Evolutionary conservation across 176 grass and related monocot species (phyloP).

Genomic region (Aechmea fasciata): DNA sequence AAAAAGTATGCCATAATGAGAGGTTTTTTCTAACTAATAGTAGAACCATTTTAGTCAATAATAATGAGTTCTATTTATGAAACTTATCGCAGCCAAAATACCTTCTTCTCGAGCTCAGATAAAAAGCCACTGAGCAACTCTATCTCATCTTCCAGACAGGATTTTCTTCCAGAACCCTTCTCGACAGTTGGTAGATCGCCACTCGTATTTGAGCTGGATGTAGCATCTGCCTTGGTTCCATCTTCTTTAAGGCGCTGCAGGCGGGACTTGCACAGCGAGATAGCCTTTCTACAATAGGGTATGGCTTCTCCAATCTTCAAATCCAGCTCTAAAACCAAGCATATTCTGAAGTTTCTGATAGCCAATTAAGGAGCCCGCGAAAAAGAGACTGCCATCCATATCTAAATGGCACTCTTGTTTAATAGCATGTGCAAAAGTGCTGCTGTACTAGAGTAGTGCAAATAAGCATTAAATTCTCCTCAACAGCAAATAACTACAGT

Average conservation of each 20-base stretch:
- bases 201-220: background rate
- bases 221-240: constrained; percentile 29
- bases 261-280: constrained; percentile 74
- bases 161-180: constrained; percentile 36
- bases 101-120: constrained; percentile 96
- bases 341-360: constrained; percentile 81
- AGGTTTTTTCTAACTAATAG: background rate
- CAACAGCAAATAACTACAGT: too few relatives aligned
- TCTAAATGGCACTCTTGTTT: too few relatives aligned
- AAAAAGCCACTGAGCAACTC: constrained; percentile 58
- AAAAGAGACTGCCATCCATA: background rate
- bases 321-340: constrained; percentile 63
- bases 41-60: background rate
- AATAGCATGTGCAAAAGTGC: too few relatives aligned
- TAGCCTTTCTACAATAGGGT: constrained; percentile 71
- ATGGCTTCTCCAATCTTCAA: constrained; percentile 60
- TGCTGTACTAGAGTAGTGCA: too few relatives aligned
- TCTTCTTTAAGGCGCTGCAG: constrained; percentile 46
- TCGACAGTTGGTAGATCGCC: constrained; percentile 14
- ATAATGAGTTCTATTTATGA: background rate
- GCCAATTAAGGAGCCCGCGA: constrained; percentile 31
- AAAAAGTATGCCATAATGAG: background rate
- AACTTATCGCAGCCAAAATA: constrained; percentile 11
- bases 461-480: too few relatives aligned
- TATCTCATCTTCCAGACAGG: constrained; percentile 47